Conservation (phyloP, 257 asterid genomes). For the Primulina tabacum region DNA sequence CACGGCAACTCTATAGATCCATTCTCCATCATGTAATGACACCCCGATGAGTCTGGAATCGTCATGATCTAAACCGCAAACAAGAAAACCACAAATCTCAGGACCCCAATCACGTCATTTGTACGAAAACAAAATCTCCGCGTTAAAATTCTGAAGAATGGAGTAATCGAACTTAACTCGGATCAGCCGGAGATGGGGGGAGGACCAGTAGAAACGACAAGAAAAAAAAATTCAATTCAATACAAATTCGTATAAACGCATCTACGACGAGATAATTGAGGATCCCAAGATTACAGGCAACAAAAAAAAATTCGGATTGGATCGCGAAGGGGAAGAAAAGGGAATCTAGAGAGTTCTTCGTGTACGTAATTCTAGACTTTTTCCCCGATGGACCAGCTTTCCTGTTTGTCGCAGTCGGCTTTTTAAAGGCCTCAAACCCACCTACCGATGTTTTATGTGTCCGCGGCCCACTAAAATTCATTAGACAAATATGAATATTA, state of each 20-base stretch:
- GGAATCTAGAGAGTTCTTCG: neutral
- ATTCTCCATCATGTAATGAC: constrained; percentile 59
- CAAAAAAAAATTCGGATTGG: constrained; percentile 5
- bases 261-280: neutral
- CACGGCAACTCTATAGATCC: constrained; percentile 80
- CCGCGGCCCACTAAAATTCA: too few relatives aligned
- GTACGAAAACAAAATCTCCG: neutral
- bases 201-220: constrained; percentile 11
- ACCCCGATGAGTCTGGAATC: constrained; percentile 71
- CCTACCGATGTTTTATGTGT: too few relatives aligned
- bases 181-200: constrained; percentile 24
- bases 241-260: constrained; percentile 4
- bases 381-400: constrained; percentile 13
- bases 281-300: constrained; percentile 45
- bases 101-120: constrained; percentile 11
- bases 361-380: neutral
- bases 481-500: too few relatives aligned
- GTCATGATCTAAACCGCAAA: constrained; percentile 59
- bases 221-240: neutral
- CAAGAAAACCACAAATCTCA: constrained; percentile 8
- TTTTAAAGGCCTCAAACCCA: constrained; percentile 9
- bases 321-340: constrained; percentile 22
- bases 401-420: constrained; percentile 8
- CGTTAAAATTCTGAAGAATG: constrained; percentile 11
- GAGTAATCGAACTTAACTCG: constrained; percentile 29